A percentile compares a stretch with the other conserved stretches of the same genome.
Evolutionary conservation across 768 basidiomycete species (phyloP).

Genomic region (Tulasnella sp.): DNA sequence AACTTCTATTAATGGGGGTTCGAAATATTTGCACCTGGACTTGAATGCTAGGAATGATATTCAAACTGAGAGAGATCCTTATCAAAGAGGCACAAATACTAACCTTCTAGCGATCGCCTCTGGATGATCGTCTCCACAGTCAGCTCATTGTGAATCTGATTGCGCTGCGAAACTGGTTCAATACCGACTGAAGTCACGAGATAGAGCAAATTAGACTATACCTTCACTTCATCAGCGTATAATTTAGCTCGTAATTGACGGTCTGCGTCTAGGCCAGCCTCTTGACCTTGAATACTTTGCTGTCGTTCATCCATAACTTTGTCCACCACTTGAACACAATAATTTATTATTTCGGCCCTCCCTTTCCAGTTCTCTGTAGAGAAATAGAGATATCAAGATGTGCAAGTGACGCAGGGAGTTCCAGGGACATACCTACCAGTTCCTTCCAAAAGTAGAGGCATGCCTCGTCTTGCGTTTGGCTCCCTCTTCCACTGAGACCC

Average conservation of each 20-base stretch:
- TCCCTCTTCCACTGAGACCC: constrained; percentile 27
- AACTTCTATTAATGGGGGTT: constrained; percentile 35
- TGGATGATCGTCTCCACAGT: constrained; percentile 59
- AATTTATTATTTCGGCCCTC: constrained; percentile 57
- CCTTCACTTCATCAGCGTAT: constrained; percentile 62
- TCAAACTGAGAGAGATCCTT: constrained; percentile 3
- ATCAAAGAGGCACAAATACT: constrained; percentile 20
- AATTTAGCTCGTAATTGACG: constrained; percentile 43
- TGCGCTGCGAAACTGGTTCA: constrained; percentile 35
- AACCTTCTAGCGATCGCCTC: constrained; percentile 57
- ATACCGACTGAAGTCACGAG: too few relatives aligned
- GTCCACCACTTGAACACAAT: constrained; percentile 61
- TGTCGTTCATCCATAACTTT: constrained; percentile 46
- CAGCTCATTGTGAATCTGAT: constrained; percentile 63
- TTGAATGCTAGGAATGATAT: constrained; percentile 44
- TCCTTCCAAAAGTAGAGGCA: constrained; percentile 69
- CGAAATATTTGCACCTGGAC: constrained; percentile 67
- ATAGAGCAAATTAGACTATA: constrained; percentile 26
- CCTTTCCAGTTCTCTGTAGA: constrained; percentile 46
- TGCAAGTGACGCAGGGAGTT: constrained; percentile 1
- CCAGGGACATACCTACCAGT: constrained; percentile 41
- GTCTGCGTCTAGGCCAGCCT: constrained; percentile 34
- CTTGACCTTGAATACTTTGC: constrained; percentile 31
- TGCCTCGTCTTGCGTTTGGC: constrained; percentile 55
- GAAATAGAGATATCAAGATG: background rate